phyloP scores from a whole-genome alignment of 2,329 filamentous ascomycete genomes.

The Penicillium sp. region DNA sequence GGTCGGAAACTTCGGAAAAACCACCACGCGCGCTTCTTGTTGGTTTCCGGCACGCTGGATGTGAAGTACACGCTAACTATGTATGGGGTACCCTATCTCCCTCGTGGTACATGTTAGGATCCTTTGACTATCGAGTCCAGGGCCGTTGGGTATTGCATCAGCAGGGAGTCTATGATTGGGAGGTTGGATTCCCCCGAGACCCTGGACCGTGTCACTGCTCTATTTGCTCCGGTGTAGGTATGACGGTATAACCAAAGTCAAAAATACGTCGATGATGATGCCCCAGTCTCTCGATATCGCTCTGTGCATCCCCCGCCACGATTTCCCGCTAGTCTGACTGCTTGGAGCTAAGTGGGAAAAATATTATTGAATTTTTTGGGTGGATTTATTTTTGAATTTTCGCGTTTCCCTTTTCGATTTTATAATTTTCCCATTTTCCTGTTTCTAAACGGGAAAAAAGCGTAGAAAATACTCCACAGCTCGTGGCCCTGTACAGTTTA shows the following conservation, averaged over 20 bases:
- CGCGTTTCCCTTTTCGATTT: not conserved
- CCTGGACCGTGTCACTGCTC: conserved; percentile 15
- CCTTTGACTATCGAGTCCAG: not conserved
- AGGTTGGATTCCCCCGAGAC: conserved; percentile 6
- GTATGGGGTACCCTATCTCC: not conserved
- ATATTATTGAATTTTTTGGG: conserved; percentile 4
- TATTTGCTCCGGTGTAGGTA: conserved; percentile 1
- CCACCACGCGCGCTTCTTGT: conserved; percentile 4
- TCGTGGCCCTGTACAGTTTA: conserved; percentile 23
- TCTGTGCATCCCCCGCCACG: conserved; percentile 26
- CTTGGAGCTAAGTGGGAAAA: conserved; percentile 6
- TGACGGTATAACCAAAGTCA: not conserved
- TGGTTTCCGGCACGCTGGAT: conserved; percentile 8
- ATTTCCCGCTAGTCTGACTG: conserved; percentile 24
- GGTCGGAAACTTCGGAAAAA: conserved; percentile 18
- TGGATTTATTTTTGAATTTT: not conserved
- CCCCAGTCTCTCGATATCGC: conserved; percentile 13
- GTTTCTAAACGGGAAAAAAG: conserved; percentile 5
- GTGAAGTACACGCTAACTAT: not conserved
- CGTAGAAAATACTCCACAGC: conserved; percentile 16
- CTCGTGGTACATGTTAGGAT: not conserved
- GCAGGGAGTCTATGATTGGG: not conserved
- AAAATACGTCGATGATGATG: not conserved
- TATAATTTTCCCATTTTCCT: not conserved
- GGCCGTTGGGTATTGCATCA: not conserved